These are phyloP conservation scores for Ochromonas danica DNA, from an alignment of 108 stramenopile genomes.

Conservation along the genomic window DNA sequence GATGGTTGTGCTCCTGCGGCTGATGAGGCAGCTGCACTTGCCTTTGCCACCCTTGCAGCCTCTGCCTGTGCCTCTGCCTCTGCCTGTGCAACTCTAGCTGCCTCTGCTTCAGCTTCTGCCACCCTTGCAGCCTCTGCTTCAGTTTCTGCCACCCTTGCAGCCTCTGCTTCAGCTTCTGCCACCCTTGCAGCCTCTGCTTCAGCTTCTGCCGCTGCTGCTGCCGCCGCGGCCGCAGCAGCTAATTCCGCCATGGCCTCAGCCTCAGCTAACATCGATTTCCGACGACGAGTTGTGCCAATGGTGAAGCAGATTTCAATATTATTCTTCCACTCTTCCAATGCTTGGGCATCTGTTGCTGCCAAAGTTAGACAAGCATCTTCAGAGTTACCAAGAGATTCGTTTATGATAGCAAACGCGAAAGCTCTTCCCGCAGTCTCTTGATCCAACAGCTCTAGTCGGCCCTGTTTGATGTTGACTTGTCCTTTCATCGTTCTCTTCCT, in stretches of 20 bases:
- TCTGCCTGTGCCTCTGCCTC: no score
- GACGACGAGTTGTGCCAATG: not conserved
- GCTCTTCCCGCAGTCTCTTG: not conserved
- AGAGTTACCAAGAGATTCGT: not conserved
- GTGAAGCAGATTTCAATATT: not conserved
- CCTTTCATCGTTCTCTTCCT: constrained; percentile 7
- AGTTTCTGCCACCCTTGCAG: not conserved
- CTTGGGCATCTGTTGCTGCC: not conserved
- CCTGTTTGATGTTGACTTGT: not conserved
- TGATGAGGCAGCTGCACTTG: no score
- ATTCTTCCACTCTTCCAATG: not conserved
- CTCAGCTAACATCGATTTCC: not conserved
- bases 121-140: no score
- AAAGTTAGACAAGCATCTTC: not conserved
- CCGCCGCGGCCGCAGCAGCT: not conserved
- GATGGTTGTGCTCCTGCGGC: no score
- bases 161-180: not conserved
- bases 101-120: no score
- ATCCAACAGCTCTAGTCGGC: not conserved
- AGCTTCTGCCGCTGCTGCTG: no score
- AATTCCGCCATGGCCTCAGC: not conserved
- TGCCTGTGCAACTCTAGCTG: no score
- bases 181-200: no score
- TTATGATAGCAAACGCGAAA: not conserved
- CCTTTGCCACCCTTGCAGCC: no score